These are phyloP conservation scores for Tricholoma saponaceum DNA, from an alignment of 768 basidiomycete genomes.

Conservation along the genomic window DNA sequence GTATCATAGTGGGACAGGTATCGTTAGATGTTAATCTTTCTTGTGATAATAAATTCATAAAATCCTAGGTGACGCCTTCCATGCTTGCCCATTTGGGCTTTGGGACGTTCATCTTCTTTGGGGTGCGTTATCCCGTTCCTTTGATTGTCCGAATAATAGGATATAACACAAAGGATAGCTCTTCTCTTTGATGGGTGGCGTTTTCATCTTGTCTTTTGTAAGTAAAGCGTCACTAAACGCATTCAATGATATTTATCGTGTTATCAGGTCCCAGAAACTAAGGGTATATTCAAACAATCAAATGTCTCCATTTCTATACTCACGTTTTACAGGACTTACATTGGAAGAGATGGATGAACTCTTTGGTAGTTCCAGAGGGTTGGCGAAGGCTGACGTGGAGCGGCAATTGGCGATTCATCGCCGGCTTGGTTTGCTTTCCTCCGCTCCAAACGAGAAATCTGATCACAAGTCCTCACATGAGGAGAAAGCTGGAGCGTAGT, in stretches of 20 bases:
- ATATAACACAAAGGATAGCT: conserved; percentile 29
- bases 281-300: conserved; percentile 37
- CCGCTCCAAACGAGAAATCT: not conserved
- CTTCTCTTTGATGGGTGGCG: conserved; percentile 63
- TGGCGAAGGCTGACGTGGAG: conserved; percentile 52
- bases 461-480: conserved; percentile 1
- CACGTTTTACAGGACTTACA: conserved; percentile 37
- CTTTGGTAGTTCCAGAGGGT: conserved; percentile 54
- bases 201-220: conserved; percentile 65
- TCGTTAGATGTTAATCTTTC: not conserved
- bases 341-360: conserved; percentile 80
- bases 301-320: not conserved
- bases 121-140: conserved; percentile 33
- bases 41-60: not conserved
- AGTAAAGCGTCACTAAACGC: conserved; percentile 17
- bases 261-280: conserved; percentile 63
- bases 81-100: conserved; percentile 64
- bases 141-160: not conserved
- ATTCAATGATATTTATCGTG: not conserved
- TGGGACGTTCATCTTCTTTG: conserved; percentile 78
- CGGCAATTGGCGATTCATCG: conserved; percentile 48
- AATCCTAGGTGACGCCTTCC: conserved; percentile 44
- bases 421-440: conserved; percentile 54
- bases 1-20: conserved; percentile 28
- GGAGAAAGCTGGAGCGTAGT: conserved; percentile 6